These are phyloP conservation scores for Aspergillus udagawae DNA, from an alignment of 2,329 filamentous ascomycete species.

Conservation along the genomic window DNA sequence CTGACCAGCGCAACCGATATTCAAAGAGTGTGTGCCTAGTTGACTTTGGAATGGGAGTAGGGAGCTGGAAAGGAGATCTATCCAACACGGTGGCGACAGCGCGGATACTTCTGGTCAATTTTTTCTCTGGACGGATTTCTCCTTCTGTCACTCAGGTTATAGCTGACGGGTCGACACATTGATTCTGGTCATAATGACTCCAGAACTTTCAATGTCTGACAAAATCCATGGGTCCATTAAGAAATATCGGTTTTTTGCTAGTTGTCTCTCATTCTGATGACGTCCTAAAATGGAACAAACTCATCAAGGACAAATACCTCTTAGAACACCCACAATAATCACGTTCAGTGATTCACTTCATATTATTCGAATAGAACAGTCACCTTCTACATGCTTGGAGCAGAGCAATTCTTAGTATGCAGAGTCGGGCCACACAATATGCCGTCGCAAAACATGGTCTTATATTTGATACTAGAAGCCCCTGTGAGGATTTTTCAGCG, in stretches of 20 bases:
- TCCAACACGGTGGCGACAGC: neutral
- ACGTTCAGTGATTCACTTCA: neutral
- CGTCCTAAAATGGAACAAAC: neutral
- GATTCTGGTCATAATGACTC: neutral
- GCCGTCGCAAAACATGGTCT: too few relatives aligned
- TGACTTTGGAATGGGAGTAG: neutral
- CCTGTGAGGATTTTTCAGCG: too few relatives aligned
- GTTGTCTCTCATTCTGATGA: neutral
- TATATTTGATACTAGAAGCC: too few relatives aligned
- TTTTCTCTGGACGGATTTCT: neutral
- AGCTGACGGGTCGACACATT: neutral
- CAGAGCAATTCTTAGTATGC: neutral
- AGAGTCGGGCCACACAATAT: too few relatives aligned
- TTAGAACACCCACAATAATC: neutral
- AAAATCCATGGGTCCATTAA: neutral
- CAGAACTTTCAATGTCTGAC: neutral
- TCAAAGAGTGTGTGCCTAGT: neutral
- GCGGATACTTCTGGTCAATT: neutral
- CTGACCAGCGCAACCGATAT: neutral
- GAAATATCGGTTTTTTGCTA: neutral
- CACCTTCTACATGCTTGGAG: neutral
- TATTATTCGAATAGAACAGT: neutral
- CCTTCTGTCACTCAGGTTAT: neutral
- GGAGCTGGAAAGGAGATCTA: neutral
- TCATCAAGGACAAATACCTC: neutral